phyloP scores from a whole-genome alignment of 257 asterid species.

The Euphrasia confusa region DNA sequence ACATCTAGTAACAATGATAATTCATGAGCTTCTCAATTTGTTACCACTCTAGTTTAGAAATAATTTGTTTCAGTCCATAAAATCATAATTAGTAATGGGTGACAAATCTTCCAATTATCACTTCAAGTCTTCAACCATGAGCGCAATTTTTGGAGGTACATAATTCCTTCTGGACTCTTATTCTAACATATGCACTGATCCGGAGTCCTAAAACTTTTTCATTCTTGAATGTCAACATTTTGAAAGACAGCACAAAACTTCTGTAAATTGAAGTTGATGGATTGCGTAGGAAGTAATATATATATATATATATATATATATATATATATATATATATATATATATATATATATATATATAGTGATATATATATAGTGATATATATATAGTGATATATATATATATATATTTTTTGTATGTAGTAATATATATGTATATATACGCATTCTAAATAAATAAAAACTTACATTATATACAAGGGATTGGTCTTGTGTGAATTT shows the following conservation, averaged over 20 bases:
- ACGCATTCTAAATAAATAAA: constrained; percentile 3
- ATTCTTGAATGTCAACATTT: constrained; percentile 13
- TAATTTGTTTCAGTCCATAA: constrained; percentile 2
- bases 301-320: too few species aligned
- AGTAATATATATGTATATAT: background rate
- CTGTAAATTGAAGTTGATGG: background rate
- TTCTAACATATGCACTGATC: constrained; percentile 2
- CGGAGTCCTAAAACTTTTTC: constrained; percentile 8
- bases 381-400: too few species aligned
- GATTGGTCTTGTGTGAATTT: constrained; percentile 75
- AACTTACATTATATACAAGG: constrained; percentile 74
- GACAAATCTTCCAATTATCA: background rate
- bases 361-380: background rate
- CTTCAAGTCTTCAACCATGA: constrained; percentile 1
- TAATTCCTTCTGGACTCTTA: background rate
- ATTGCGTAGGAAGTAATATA: background rate
- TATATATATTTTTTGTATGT: background rate
- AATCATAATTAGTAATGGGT: background rate
- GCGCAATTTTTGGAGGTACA: background rate
- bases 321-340: too few species aligned
- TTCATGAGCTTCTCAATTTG: constrained; percentile 12
- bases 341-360: too few species aligned
- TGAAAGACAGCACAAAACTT: constrained; percentile 6
- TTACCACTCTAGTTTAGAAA: constrained; percentile 14
- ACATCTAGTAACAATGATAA: constrained; percentile 18